A percentile compares a stretch with the other conserved stretches of the same genome.
Evolutionary conservation across 2,329 filamentous ascomycete species (phyloP).

Genomic region (Diaporthe sp.): DNA sequence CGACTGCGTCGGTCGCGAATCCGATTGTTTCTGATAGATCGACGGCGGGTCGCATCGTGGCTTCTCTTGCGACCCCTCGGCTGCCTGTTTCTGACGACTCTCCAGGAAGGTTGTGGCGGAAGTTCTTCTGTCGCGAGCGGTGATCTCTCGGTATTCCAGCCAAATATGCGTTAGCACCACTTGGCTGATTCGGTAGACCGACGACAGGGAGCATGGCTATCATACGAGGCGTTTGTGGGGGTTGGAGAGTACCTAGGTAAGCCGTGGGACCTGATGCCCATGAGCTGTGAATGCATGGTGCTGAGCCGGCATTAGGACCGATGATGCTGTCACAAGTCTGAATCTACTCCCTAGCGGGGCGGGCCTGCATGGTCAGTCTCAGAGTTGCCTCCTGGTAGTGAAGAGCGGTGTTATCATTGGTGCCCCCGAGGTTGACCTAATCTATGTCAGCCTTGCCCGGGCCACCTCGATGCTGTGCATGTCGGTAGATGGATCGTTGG

Average conservation of each 20-base stretch:
- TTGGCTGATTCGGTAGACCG: slow-evolving; percentile 15
- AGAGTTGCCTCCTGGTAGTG: not conserved
- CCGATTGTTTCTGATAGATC: slow-evolving; percentile 3
- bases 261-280: not conserved
- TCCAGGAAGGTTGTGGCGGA: not conserved
- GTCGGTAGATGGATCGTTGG: not conserved
- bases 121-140: not conserved
- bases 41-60: not conserved
- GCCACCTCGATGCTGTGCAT: not conserved
- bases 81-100: not conserved
- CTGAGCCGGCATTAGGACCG: not conserved
- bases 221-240: not conserved
- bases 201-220: not conserved
- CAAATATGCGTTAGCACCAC: not conserved
- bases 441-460: slow-evolving; percentile 12
- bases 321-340: not conserved
- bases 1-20: not conserved
- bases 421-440: not conserved
- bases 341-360: not conserved
- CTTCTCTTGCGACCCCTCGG: not conserved
- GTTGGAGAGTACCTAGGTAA: not conserved
- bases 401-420: not conserved
- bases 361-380: slow-evolving; percentile 8
- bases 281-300: not conserved
- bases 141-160: not conserved